Conservation (phyloP, 176 grass and related monocot species). For the Lolium multiflorum region DNA sequence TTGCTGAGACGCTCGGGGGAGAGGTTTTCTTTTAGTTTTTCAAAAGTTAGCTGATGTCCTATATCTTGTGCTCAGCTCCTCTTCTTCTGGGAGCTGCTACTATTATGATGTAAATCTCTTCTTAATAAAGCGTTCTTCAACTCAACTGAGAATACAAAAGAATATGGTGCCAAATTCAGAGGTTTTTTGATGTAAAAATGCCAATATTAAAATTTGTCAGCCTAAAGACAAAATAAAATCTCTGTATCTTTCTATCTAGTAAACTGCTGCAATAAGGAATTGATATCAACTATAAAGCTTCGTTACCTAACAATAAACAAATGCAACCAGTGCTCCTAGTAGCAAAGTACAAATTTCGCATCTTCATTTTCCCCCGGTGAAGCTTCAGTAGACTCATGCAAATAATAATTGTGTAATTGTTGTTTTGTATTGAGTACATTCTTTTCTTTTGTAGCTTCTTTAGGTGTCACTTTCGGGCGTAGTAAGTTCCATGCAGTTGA, state of each 20-base stretch:
- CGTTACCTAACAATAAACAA: not conserved
- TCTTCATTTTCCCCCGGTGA: not conserved
- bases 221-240: too few relatives aligned
- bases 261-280: not conserved
- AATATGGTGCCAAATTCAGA: not conserved
- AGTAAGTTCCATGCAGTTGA: not conserved
- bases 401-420: not conserved
- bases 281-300: not conserved
- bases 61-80: too few relatives aligned
- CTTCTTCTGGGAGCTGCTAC: too few relatives aligned
- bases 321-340: not conserved
- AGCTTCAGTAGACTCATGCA: not conserved
- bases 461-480: not conserved
- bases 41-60: too few relatives aligned
- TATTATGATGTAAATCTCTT: too few relatives aligned
- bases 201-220: not conserved
- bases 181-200: not conserved
- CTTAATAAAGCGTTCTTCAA: too few relatives aligned
- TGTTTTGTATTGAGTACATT: not conserved
- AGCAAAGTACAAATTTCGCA: not conserved
- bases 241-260: not conserved
- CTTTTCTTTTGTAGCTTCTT: not conserved
- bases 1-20: too few relatives aligned
- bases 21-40: too few relatives aligned
- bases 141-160: not conserved